Conservation (phyloP, 768 basidiomycete genomes). For the Leccinum uliginosum region DNA sequence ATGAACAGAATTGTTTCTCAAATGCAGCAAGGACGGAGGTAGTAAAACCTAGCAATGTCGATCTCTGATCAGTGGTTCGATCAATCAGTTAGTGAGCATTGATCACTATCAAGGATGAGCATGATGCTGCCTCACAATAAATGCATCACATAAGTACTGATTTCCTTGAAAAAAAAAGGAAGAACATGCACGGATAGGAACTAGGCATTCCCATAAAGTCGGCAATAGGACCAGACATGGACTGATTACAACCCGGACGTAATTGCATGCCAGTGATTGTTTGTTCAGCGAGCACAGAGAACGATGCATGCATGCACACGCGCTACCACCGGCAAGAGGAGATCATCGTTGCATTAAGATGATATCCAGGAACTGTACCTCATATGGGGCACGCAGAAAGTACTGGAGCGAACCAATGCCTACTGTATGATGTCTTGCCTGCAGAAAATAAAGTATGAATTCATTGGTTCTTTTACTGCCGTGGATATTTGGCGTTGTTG, state of each 20-base stretch:
- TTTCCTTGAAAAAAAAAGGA: slow-evolving; percentile 4
- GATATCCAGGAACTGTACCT: slow-evolving; percentile 4
- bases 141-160: slow-evolving; percentile 50
- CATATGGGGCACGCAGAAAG: slow-evolving; percentile 26
- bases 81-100: neutral
- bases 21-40: slow-evolving; percentile 15
- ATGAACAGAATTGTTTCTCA: slow-evolving; percentile 10
- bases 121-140: slow-evolving; percentile 51
- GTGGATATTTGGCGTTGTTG: slow-evolving; percentile 45
- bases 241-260: slow-evolving; percentile 10
- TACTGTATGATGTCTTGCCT: slow-evolving; percentile 42
- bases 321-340: slow-evolving; percentile 48
- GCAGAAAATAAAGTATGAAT: slow-evolving; percentile 47
- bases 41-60: neutral
- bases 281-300: neutral
- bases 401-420: slow-evolving; percentile 39
- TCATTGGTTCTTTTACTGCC: slow-evolving; percentile 48
- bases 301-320: slow-evolving; percentile 2
- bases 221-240: slow-evolving; percentile 38
- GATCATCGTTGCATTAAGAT: no score
- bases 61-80: slow-evolving; percentile 2
- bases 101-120: slow-evolving; percentile 43
- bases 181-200: no score
- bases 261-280: slow-evolving; percentile 12
- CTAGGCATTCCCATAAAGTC: slow-evolving; percentile 40